These are phyloP conservation scores for Caloboletus inedulis DNA, from an alignment of 1,284 basidiomycete genomes.

Conservation along the genomic window DNA sequence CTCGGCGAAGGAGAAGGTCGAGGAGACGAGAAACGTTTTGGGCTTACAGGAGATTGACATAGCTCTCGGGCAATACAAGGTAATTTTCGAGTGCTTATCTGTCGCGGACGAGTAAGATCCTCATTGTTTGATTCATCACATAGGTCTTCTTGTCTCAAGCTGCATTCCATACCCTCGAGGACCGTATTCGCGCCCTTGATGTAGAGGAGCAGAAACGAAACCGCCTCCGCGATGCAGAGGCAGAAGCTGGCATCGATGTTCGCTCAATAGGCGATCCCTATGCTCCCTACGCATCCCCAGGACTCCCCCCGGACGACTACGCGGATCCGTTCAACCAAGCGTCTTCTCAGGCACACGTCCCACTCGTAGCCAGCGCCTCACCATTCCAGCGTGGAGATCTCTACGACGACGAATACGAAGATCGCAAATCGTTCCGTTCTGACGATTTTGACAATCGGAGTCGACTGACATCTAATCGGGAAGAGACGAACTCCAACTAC, in stretches of 20 bases:
- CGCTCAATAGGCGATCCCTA: constrained; percentile 75
- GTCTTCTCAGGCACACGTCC: constrained; percentile 57
- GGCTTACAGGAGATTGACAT: constrained; percentile 72
- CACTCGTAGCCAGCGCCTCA: constrained; percentile 77
- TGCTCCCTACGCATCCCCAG: constrained; percentile 62
- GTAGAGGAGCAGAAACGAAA: constrained; percentile 82
- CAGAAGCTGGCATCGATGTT: constrained; percentile 69
- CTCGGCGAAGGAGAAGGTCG: constrained; percentile 49
- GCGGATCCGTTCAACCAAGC: constrained; percentile 44
- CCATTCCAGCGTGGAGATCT: constrained; percentile 69
- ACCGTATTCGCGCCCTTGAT: constrained; percentile 79
- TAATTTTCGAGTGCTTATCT: constrained; percentile 29
- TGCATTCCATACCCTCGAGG: constrained; percentile 89
- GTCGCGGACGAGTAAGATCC: not conserved
- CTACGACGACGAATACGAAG: constrained; percentile 79
- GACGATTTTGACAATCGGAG: constrained; percentile 77
- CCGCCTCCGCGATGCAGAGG: constrained; percentile 69
- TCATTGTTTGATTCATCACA: constrained; percentile 5
- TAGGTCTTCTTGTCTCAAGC: constrained; percentile 89
- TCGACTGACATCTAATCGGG: constrained; percentile 68
- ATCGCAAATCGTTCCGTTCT: constrained; percentile 69
- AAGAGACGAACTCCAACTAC: constrained; percentile 75
- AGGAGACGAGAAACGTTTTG: constrained; percentile 61
- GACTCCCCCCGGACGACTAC: constrained; percentile 43
- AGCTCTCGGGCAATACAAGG: constrained; percentile 80